phyloP scores from a whole-genome alignment of 441 rosid genomes.

The Manihot esculenta region DNA sequence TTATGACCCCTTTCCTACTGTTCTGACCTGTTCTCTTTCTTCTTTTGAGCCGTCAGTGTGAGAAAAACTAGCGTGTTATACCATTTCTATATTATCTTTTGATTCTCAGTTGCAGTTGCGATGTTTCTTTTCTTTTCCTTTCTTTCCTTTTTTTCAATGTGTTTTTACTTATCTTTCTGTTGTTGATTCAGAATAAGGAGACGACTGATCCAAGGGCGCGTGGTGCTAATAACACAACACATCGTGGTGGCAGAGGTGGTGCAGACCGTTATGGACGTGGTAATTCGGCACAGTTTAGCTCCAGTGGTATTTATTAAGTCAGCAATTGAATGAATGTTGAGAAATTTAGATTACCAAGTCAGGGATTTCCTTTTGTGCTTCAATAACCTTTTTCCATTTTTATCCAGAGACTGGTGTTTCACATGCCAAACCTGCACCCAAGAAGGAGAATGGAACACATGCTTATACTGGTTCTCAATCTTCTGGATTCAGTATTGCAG shows the following conservation, averaged over 20 bases:
- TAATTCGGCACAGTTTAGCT: constrained; percentile 45
- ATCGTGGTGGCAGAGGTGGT: constrained; percentile 69
- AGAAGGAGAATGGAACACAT: constrained; percentile 79
- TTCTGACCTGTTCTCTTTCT: neutral
- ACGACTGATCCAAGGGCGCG: constrained; percentile 56
- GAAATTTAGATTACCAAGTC: neutral
- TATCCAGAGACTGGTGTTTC: constrained; percentile 61
- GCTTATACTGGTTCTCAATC: constrained; percentile 52
- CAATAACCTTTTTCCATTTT: constrained; percentile 6
- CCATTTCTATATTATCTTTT: neutral
- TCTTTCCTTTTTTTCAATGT: neutral
- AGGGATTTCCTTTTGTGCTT: neutral
- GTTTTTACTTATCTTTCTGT: constrained; percentile 12
- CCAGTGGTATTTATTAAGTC: constrained; percentile 42
- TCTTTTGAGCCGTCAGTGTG: neutral
- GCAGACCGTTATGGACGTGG: constrained; percentile 70
- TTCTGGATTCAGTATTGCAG: constrained; percentile 46
- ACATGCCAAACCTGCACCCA: constrained; percentile 59
- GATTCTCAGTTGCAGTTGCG: neutral
- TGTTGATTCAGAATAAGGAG: constrained; percentile 63
- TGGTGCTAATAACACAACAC: constrained; percentile 49
- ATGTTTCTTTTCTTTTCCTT: neutral
- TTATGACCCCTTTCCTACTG: neutral
- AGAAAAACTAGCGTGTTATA: neutral
- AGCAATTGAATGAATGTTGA: constrained; percentile 3